phyloP scores from a whole-genome alignment of 768 basidiomycete genomes.

The Mycena amicta region DNA sequence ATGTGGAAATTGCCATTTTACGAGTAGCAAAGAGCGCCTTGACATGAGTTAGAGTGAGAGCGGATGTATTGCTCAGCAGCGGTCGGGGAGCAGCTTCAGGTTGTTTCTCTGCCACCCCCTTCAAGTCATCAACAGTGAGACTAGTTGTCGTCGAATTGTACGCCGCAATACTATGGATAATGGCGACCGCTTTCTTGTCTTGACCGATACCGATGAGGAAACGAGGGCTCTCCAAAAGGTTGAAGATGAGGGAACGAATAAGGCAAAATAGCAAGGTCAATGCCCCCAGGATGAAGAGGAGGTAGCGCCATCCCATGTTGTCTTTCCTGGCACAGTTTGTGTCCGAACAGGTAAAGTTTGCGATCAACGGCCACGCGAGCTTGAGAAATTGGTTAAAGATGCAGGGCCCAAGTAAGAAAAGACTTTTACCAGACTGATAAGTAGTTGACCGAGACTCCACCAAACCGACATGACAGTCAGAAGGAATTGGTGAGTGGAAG shows the following conservation, averaged over 20 bases:
- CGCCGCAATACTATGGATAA: constrained; percentile 62
- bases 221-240: constrained; percentile 69
- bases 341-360: constrained; percentile 62
- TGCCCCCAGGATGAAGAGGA: constrained; percentile 73
- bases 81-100: constrained; percentile 40
- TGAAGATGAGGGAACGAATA: constrained; percentile 68
- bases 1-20: constrained; percentile 53
- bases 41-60: constrained; percentile 36
- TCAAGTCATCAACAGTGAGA: constrained; percentile 56
- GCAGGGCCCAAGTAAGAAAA: too few relatives aligned
- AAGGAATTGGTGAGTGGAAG: constrained; percentile 73
- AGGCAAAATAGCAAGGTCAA: constrained; percentile 65
- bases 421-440: constrained; percentile 51
- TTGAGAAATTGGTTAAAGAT: too few relatives aligned
- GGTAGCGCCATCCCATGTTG: constrained; percentile 78
- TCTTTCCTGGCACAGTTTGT: constrained; percentile 45
- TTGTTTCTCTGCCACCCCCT: constrained; percentile 21
- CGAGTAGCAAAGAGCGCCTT: constrained; percentile 52
- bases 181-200: constrained; percentile 61
- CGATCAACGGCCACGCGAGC: constrained; percentile 75
- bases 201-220: constrained; percentile 70
- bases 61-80: constrained; percentile 27
- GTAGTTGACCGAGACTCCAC: constrained; percentile 79
- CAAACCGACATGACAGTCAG: constrained; percentile 75
- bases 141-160: constrained; percentile 55